These are phyloP conservation scores for Psilocybe tampanensis DNA, from an alignment of 768 basidiomycete genomes.

Conservation along the genomic window DNA sequence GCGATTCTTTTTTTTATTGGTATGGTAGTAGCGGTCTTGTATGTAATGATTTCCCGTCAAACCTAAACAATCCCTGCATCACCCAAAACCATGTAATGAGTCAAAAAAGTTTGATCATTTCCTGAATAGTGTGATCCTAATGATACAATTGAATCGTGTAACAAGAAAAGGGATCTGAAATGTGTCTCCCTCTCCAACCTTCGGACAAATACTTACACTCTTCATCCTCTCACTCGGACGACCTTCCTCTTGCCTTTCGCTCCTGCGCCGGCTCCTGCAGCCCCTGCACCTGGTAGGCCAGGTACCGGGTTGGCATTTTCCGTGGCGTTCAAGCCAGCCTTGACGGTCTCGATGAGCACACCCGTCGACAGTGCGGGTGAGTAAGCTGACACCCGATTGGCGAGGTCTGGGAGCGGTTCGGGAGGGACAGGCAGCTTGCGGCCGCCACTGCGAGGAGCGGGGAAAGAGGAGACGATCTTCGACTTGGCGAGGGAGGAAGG, in stretches of 20 bases:
- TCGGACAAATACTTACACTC: too few relatives aligned
- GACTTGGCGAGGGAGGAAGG: constrained; percentile 35
- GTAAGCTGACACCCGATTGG: constrained; percentile 76
- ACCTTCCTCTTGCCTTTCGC: constrained; percentile 8
- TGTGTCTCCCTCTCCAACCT: background rate
- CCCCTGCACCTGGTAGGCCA: constrained; percentile 20
- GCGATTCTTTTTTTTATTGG: background rate
- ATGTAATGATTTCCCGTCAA: background rate
- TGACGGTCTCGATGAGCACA: constrained; percentile 80
- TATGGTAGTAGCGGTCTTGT: background rate
- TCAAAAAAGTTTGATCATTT: background rate
- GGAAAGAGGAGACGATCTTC: constrained; percentile 33
- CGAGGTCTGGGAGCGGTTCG: constrained; percentile 70
- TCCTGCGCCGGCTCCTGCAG: constrained; percentile 6
- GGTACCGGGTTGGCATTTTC: constrained; percentile 41
- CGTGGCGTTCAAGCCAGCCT: constrained; percentile 81
- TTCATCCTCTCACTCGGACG: background rate
- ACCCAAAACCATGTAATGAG: too few relatives aligned
- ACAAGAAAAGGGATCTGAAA: too few relatives aligned
- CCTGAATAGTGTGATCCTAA: background rate
- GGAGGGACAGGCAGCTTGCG: constrained; percentile 73
- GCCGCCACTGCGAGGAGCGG: constrained; percentile 29
- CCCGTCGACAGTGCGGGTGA: constrained; percentile 79
- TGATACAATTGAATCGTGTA: background rate
- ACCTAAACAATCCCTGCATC: too few relatives aligned